These are phyloP conservation scores for Eutrema japonicum DNA, from an alignment of 345 rosid genomes.

Conservation along the genomic window DNA sequence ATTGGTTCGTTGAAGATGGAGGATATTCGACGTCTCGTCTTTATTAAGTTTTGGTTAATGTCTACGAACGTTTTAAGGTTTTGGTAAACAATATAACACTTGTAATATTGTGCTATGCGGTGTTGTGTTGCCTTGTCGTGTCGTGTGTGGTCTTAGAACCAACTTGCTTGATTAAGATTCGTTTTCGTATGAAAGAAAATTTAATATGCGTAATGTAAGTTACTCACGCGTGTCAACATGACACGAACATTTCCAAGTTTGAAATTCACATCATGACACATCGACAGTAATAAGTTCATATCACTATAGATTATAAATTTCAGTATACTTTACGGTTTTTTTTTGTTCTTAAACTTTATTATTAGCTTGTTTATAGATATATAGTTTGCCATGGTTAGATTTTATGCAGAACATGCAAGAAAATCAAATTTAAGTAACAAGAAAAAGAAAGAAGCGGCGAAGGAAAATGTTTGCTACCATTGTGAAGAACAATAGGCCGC, in stretches of 20 bases:
- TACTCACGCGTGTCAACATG: not conserved
- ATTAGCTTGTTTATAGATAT: too few species aligned
- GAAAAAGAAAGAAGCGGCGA: not conserved
- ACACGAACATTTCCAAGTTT: not conserved
- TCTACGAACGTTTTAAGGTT: constrained; percentile 34
- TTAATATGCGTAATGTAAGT: constrained; percentile 10
- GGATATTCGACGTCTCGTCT: constrained; percentile 12
- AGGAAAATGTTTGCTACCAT: not conserved
- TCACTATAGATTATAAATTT: too few species aligned
- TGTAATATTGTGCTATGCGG: constrained; percentile 21
- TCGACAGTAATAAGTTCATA: too few species aligned
- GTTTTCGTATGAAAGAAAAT: constrained; percentile 16
- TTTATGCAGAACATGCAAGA: constrained; percentile 4
- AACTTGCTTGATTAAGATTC: constrained; percentile 22
- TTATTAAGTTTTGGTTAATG: constrained; percentile 21
- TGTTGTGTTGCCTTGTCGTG: constrained; percentile 13
- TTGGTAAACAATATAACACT: constrained; percentile 7
- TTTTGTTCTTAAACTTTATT: not conserved
- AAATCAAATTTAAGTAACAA: not conserved
- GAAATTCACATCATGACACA: not conserved
- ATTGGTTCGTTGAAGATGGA: constrained; percentile 30
- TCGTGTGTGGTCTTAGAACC: constrained; percentile 13
- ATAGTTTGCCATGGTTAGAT: not conserved
- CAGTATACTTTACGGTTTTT: too few species aligned
- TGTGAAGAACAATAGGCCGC: not conserved